Evolutionary conservation across 805 yeast genomes (phyloP), one percentile per base, ranked within the genome.

Genomic region (Sungouiella thailandica): DNA sequence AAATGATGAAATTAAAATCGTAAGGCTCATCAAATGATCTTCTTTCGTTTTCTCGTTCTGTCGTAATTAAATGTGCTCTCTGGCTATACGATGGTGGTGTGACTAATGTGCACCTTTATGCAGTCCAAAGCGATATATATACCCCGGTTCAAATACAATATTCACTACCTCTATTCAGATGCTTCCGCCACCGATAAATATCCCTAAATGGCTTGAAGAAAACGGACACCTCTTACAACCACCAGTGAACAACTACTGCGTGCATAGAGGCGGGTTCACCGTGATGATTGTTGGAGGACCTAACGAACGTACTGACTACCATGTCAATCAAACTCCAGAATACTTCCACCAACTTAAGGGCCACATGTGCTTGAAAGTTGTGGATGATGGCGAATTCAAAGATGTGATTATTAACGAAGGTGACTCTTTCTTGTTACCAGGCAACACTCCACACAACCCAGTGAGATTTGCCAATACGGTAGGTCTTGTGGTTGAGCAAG

Each of bases 221-320:
- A 85, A 89, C 57, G 66, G 70, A 15, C 77, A 83, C 44, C 68
- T 85, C 10, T 70, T 89, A 24, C 80, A 84, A 55, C 97, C 97
- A 2, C 97, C 97, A 1, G 96, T 89, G 22, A 87, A 87, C 58
- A 89, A 89, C 54, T 89, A 62, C 61, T 87, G 96, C 52, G 74
- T 89, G 18, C 95, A 89, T 58, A 69, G 88, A 30, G 96, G 94
- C 4, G 96, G 96, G 0, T 84, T 83, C 55, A 88, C 96, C 0
- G 87, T 88, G 23, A 89, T 89, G 96, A 79, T 88, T 32, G 95
- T 89, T 2, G 97, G 97, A 11, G 97, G 97, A 0, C 97, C 97
- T 3, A 89, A 89, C 55, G 95, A 81, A 50, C 70, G 97, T 37
- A 88, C 95, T 0, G 97, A 89, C 55, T 89, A 86, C 55, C 97